These are phyloP conservation scores for Ballota nigra DNA, from an alignment of 257 asterid genomes.

Conservation along the genomic window DNA sequence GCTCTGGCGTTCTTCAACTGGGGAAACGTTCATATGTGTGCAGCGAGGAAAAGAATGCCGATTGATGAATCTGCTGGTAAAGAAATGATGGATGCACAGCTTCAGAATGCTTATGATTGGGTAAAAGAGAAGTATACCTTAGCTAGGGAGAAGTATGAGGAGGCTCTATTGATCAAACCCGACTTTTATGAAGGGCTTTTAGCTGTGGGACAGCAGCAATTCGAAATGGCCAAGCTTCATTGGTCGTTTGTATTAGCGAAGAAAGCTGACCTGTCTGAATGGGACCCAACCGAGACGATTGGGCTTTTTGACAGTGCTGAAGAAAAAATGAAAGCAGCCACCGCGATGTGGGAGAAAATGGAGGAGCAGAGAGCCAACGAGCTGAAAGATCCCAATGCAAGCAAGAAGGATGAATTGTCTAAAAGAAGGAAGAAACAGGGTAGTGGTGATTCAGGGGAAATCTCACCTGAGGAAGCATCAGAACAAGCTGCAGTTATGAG, in stretches of 20 bases:
- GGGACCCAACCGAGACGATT: slow-evolving; percentile 86
- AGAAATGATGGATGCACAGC: slow-evolving; percentile 67
- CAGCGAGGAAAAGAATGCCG: slow-evolving; percentile 92
- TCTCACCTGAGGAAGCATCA: slow-evolving; percentile 69
- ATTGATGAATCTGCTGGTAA: slow-evolving; percentile 75
- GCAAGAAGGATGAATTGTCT: slow-evolving; percentile 62
- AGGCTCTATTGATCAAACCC: slow-evolving; percentile 69
- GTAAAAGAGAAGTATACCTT: slow-evolving; percentile 75
- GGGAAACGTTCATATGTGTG: slow-evolving; percentile 99
- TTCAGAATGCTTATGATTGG: slow-evolving; percentile 82
- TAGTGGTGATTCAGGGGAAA: slow-evolving; percentile 57
- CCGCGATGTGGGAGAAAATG: slow-evolving; percentile 92
- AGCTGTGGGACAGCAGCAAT: slow-evolving; percentile 93
- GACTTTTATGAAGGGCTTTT: slow-evolving; percentile 88
- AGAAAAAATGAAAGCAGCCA: slow-evolving; percentile 81
- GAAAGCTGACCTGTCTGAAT: slow-evolving; percentile 70
- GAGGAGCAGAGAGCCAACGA: slow-evolving; percentile 87
- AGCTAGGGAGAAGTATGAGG: slow-evolving; percentile 81
- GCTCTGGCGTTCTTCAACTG: slow-evolving; percentile 95
- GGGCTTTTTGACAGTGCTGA: slow-evolving; percentile 77
- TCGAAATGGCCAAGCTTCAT: slow-evolving; percentile 96
- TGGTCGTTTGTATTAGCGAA: slow-evolving; percentile 89
- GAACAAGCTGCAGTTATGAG: slow-evolving; percentile 93
- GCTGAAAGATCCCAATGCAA: slow-evolving; percentile 53
- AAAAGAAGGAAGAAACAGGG: slow-evolving; percentile 66